Evolutionary conservation across 2,329 filamentous ascomycete genomes (phyloP).

Genomic region (Bipolaris sorokiniana): DNA sequence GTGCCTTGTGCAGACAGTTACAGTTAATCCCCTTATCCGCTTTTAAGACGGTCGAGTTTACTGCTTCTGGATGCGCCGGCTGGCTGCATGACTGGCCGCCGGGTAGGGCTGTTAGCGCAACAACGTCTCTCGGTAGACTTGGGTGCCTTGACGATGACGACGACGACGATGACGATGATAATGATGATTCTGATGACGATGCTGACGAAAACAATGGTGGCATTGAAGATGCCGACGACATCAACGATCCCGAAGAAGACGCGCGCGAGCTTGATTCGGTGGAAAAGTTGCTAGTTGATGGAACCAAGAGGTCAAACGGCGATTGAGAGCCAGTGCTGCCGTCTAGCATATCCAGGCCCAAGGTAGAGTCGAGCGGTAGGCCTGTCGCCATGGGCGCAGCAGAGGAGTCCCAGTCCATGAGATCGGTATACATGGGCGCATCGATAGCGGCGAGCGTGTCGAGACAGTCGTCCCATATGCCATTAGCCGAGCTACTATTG

Average conservation of each 20-base stretch:
- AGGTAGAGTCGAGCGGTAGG: background rate
- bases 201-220: background rate
- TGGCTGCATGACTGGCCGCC: background rate
- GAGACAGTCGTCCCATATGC: slow-evolving; percentile 9
- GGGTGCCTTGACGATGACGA: slow-evolving; percentile 1
- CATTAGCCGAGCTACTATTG: background rate
- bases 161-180: background rate
- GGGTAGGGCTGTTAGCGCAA: background rate
- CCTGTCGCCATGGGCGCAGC: background rate
- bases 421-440: slow-evolving; percentile 1
- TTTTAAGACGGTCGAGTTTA: background rate
- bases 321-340: background rate
- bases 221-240: background rate
- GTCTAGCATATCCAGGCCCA: background rate
- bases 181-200: background rate
- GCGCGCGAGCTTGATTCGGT: background rate
- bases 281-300: background rate
- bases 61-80: background rate
- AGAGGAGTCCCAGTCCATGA: slow-evolving; percentile 12
- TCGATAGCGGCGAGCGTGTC: slow-evolving; percentile 5
- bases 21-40: background rate
- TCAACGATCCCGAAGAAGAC: background rate
- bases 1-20: slow-evolving; percentile 11
- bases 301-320: background rate
- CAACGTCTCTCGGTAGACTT: background rate